A percentile compares a stretch with the other conserved stretches of the same genome.
These are phyloP conservation scores for Camelina hispida DNA, from an alignment of 345 rosid genomes.

Conservation along the genomic window DNA sequence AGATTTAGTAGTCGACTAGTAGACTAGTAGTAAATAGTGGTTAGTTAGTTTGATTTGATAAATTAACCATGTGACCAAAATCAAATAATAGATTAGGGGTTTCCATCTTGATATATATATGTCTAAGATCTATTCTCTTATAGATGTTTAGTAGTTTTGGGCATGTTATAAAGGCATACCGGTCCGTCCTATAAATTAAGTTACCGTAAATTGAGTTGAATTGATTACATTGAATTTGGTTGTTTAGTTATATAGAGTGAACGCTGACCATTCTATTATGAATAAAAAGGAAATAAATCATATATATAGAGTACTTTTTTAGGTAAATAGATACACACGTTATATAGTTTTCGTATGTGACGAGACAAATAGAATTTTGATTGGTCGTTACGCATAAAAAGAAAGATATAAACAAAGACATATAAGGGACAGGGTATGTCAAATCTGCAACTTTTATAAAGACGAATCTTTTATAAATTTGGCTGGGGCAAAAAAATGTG, in stretches of 20 bases:
- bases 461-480: conserved; percentile 25
- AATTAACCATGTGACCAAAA: neutral
- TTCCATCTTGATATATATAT: conserved; percentile 10
- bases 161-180: conserved; percentile 20
- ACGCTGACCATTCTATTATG: neutral
- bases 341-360: neutral
- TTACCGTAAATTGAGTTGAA: neutral
- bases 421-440: conserved; percentile 22
- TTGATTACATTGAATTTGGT: neutral
- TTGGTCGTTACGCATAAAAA: neutral
- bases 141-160: conserved; percentile 23
- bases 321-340: neutral
- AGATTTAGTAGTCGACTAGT: neutral
- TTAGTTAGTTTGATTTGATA: neutral
- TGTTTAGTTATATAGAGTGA: conserved; percentile 21
- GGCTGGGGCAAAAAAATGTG: conserved; percentile 20
- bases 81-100: neutral
- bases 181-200: conserved; percentile 5
- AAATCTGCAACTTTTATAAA: conserved; percentile 39
- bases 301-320: neutral
- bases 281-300: neutral
- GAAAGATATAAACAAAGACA: neutral
- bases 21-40: neutral
- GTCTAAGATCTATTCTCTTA: neutral
- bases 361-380: neutral